These are phyloP conservation scores for Thermochaetoides thermophila DNA, from an alignment of 495 filamentous ascomycete species.

Conservation along the genomic window DNA sequence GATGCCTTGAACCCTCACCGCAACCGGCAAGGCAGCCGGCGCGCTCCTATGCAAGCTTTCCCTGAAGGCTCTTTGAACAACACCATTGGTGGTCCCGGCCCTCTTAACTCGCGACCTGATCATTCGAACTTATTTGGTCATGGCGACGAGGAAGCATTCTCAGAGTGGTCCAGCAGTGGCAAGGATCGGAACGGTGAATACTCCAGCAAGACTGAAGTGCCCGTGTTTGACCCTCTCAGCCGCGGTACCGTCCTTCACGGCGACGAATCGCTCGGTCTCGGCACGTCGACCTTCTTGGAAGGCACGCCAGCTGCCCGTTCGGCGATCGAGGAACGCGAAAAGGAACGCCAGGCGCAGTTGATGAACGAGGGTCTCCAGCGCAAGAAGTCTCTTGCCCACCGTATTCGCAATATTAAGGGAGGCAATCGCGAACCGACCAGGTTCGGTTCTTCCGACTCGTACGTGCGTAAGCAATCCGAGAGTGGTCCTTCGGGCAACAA, in stretches of 20 bases:
- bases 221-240: constrained; percentile 35
- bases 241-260: constrained; percentile 63
- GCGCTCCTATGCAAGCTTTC: constrained; percentile 94
- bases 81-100: constrained; percentile 75
- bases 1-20: constrained; percentile 95
- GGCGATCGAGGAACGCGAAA: constrained; percentile 66
- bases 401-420: constrained; percentile 55
- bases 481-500: constrained; percentile 48
- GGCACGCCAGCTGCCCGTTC: constrained; percentile 76
- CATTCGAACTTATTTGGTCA: constrained; percentile 70
- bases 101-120: constrained; percentile 67
- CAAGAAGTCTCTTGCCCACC: constrained; percentile 88
- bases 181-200: constrained; percentile 11
- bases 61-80: constrained; percentile 86
- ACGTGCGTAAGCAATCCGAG: too few species aligned
- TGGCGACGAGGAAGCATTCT: constrained; percentile 65
- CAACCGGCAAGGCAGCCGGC: constrained; percentile 68
- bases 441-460: too few species aligned
- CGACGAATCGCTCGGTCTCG: constrained; percentile 67
- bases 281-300: constrained; percentile 91
- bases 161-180: constrained; percentile 44
- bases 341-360: constrained; percentile 40
- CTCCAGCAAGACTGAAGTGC: constrained; percentile 23
- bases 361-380: constrained; percentile 54
- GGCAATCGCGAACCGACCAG: constrained; percentile 29